phyloP scores from a whole-genome alignment of 75 land plant genomes.

The Pinus tabuliformis region DNA sequence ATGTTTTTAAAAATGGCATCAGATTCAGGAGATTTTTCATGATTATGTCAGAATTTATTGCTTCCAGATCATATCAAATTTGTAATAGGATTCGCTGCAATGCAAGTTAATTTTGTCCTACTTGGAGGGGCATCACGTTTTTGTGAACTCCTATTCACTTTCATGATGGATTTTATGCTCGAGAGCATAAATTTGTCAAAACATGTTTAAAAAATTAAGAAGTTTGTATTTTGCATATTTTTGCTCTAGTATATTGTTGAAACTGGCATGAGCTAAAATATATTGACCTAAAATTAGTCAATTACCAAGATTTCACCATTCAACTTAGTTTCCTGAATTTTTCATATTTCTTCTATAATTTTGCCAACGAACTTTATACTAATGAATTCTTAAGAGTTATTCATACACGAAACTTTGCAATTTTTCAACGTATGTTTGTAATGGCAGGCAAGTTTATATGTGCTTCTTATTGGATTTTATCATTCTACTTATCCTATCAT shows the following conservation, averaged over 20 bases:
- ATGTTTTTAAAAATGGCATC: not conserved
- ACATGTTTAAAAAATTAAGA: not conserved
- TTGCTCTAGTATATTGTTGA: not conserved
- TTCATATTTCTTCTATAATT: not conserved
- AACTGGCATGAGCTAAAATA: not conserved
- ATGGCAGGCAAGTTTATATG: not conserved
- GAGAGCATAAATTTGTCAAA: not conserved
- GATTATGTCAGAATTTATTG: not conserved
- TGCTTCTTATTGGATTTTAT: not conserved
- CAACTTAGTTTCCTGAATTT: not conserved
- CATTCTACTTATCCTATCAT: not conserved
- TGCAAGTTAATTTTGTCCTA: not conserved
- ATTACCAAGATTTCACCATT: not conserved
- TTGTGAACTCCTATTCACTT: not conserved
- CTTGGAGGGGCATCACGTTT: not conserved
- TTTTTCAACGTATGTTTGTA: not conserved
- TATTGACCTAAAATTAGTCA: not conserved
- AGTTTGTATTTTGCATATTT: not conserved
- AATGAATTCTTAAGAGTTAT: not conserved
- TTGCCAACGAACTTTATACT: not conserved
- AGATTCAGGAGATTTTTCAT: not conserved
- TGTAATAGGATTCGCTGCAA: not conserved
- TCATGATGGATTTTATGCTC: not conserved
- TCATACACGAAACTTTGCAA: not conserved
- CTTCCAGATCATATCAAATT: not conserved